Evolutionary conservation across 306 rosid genomes (phyloP).

Genomic region (Fagus crenata): DNA sequence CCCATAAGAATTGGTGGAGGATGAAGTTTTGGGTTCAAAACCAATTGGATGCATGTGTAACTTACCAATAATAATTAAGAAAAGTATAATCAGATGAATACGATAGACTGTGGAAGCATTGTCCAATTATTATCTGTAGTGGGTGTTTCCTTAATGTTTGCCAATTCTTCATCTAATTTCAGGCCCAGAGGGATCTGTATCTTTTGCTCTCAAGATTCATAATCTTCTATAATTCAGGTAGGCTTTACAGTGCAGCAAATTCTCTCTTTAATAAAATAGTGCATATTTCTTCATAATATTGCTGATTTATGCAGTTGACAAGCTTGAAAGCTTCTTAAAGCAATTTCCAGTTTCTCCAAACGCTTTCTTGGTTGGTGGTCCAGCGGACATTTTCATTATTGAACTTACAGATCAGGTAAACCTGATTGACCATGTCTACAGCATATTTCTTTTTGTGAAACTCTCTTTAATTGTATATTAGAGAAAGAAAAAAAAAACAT

Average conservation of each 20-base stretch:
- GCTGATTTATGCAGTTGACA: conserved; percentile 58
- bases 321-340: conserved; percentile 75
- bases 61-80: no score
- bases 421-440: not conserved
- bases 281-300: conserved; percentile 27
- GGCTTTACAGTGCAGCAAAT: conserved; percentile 28
- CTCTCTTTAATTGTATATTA: not conserved
- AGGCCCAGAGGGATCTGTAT: conserved; percentile 93
- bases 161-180: conserved; percentile 30
- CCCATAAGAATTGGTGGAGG: no score
- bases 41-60: no score
- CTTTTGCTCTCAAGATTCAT: conserved; percentile 90
- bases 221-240: conserved; percentile 84
- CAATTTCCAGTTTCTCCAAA: conserved; percentile 74
- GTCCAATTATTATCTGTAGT: not conserved
- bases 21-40: no score
- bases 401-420: conserved; percentile 92
- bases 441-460: not conserved
- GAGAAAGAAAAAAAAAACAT: not conserved
- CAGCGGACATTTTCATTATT: conserved; percentile 82
- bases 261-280: conserved; percentile 23
- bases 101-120: not conserved
- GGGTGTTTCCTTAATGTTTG: not conserved
- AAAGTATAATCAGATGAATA: not conserved
- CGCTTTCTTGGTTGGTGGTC: conserved; percentile 79